These are phyloP conservation scores for Davidsoniella australis DNA, from an alignment of 2,329 filamentous ascomycete species.

Conservation along the genomic window DNA sequence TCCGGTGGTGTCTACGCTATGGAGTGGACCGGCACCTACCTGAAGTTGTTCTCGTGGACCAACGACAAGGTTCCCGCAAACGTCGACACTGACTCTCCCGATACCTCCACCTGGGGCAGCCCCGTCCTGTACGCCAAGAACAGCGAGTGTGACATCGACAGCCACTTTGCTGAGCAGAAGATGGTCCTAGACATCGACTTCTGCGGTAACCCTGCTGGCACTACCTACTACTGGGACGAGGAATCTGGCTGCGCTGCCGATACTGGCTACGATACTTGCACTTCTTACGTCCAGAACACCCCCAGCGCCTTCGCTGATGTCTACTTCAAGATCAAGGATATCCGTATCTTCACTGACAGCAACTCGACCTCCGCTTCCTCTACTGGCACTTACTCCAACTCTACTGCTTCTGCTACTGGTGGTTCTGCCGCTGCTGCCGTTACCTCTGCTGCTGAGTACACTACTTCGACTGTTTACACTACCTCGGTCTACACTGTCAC, in stretches of 20 bases:
- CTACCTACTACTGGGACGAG: constrained; percentile 17
- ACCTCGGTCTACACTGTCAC: constrained; percentile 7
- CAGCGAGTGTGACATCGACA: constrained; percentile 42
- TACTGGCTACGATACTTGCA: constrained; percentile 19
- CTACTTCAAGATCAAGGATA: constrained; percentile 7
- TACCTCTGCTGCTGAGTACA: neutral
- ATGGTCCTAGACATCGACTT: constrained; percentile 61
- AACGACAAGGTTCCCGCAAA: constrained; percentile 20
- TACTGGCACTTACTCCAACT: too few relatives aligned
- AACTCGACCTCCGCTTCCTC: neutral
- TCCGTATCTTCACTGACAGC: constrained; percentile 4
- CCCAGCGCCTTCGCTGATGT: constrained; percentile 21
- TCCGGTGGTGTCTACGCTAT: constrained; percentile 27
- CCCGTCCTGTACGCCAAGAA: constrained; percentile 45
- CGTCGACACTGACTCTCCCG: constrained; percentile 28
- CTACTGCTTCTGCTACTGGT: neutral
- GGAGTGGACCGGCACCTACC: constrained; percentile 25
- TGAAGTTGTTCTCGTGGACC: constrained; percentile 27
- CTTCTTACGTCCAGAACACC: constrained; percentile 22
- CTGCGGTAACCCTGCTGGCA: constrained; percentile 53
- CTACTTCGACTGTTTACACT: constrained; percentile 3
- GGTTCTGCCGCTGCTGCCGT: constrained; percentile 1
- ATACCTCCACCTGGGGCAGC: constrained; percentile 46
- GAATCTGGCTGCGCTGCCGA: constrained; percentile 15
- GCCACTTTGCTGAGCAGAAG: constrained; percentile 46